phyloP scores from a whole-genome alignment of 169 alveolate species.

The Babesia bigemina region DNA sequence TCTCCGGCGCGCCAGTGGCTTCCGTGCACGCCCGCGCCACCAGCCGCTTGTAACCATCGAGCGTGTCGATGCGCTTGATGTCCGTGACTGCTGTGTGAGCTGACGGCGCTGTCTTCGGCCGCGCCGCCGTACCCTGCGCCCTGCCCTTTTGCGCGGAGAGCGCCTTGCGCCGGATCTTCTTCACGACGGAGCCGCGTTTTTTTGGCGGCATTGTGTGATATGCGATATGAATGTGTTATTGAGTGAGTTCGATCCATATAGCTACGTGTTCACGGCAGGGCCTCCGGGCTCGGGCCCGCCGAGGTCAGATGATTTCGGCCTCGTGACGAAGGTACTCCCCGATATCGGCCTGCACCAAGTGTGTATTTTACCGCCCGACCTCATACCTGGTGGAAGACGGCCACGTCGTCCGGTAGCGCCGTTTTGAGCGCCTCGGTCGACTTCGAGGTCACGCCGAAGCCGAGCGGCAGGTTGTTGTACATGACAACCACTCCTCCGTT shows the following conservation, averaged over 20 bases:
- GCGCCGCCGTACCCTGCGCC: constrained; percentile 1
- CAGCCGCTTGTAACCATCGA: constrained; percentile 42
- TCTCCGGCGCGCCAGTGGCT: constrained; percentile 63
- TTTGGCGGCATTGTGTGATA: constrained; percentile 18
- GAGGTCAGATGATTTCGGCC: constrained; percentile 49
- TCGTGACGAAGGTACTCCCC: constrained; percentile 70
- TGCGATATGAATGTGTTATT: constrained; percentile 16
- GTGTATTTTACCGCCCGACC: background rate
- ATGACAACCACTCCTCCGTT: constrained; percentile 69
- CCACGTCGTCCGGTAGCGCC: constrained; percentile 69
- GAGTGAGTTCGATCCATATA: background rate
- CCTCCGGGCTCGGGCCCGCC: background rate
- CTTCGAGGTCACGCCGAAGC: constrained; percentile 70
- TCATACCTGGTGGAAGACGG: constrained; percentile 67
- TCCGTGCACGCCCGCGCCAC: constrained; percentile 54
- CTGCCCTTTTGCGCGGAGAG: constrained; percentile 2
- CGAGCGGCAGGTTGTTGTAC: constrained; percentile 67
- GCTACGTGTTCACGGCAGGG: background rate
- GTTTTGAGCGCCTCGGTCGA: constrained; percentile 57
- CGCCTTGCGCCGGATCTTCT: constrained; percentile 28
- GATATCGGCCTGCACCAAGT: constrained; percentile 56
- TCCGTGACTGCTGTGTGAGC: background rate
- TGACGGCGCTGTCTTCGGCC: background rate
- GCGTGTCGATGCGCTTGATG: constrained; percentile 33
- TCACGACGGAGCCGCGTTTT: background rate